Base-by-base conservation (phyloP, 2,329 filamentous ascomycete species). In the Sporothrix variecibatus region DNA sequence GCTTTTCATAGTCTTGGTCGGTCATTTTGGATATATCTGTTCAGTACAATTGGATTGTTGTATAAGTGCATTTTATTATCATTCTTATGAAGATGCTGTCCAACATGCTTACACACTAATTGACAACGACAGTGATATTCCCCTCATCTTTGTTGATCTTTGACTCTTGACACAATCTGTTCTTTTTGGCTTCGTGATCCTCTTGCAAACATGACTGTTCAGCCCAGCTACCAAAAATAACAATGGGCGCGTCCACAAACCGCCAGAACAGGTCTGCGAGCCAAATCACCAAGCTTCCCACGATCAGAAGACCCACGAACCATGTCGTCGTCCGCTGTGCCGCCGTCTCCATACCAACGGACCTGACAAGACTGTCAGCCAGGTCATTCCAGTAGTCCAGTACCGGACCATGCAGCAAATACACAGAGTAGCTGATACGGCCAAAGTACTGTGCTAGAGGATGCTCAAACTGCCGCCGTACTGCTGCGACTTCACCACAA, bases 231-330 rank as follows among this genome's bases (percentile, higher is more conserved):
- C 79, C 81, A 53, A 80, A 51, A 17, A 46, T 75, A 58, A 82
- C 79, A 64, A 82, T 78, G 12, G 79, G 80, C 82, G 78, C 85
- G 83, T 91, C 89, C 6, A 91, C 83, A 0, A 81, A 80, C 38
- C 88, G 83, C 87, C 88, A 90, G 77, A 90, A 90, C 3, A 91
- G 73, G 79, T 91, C 89, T 1, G 87, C 86, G 5, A 84, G 82
- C 85, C 88, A 90, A 6, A 90, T 82, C 0, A 86, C 82, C 1
- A 83, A 73, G 3, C 81, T 77, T 4, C 78, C 79, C 1, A 83
- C 70, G 4, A 82, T 69, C 17, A 79, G 76, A 20, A 86, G 78
- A n/a, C 84, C 84, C 2, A 83, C 31, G 5, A 82, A 67, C 79
- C 86, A 82, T 23, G 81, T 77, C 11, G 81, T 34, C 5, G 80